Evolutionary conservation across 2,329 filamentous ascomycete genomes (phyloP), one percentile per base, ranked within the genome.

Genomic region (Cladosporium sphaerospermum): DNA sequence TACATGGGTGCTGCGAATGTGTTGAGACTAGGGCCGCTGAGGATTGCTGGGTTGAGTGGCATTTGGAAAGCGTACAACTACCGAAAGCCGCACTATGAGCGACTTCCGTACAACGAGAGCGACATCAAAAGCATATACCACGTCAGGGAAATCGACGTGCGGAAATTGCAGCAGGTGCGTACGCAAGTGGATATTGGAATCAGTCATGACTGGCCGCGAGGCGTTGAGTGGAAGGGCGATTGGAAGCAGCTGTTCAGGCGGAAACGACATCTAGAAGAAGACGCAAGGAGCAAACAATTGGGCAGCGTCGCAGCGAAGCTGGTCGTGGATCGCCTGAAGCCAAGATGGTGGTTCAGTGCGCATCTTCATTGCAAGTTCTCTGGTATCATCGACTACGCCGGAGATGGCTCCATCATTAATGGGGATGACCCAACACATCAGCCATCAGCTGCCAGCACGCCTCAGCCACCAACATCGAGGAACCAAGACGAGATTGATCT

Each of bases 61-160:
- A 99, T 99, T 58, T 99, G 89, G 88, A 96, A 96, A 69, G 86
- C 84, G 2, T 86, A 85, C 63, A 86, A 96, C 71, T 99, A 95
- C 71, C 81, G 82, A 56, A 91, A 87, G 67, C 76, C 85, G 9
- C 92, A 97, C 65, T 80, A 82, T 59, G 93, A 99, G 72, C 80
- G 91, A 13, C 73, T 99, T 3, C 93, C 93, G 0, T 97, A 96
- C 69, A 87, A 81, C 61, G 67, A 75, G 16, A 81, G 84, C 57
- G 89, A 96, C 50, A 73, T 95, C 56, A 86, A 83, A 67, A 86
- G 82, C 50, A 88, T 95, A 62, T 97, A 96, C 64, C 92, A 97
- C 66, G 83, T 95, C 18, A 80, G 93, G 42, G 91, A 96, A 69
- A 71, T 95, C 10, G 93, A 99, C 67, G 81, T 89, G n/a, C 84